Evolutionary conservation across 768 basidiomycete species (phyloP).

Genomic region (Pleurotus tuber-regium): DNA sequence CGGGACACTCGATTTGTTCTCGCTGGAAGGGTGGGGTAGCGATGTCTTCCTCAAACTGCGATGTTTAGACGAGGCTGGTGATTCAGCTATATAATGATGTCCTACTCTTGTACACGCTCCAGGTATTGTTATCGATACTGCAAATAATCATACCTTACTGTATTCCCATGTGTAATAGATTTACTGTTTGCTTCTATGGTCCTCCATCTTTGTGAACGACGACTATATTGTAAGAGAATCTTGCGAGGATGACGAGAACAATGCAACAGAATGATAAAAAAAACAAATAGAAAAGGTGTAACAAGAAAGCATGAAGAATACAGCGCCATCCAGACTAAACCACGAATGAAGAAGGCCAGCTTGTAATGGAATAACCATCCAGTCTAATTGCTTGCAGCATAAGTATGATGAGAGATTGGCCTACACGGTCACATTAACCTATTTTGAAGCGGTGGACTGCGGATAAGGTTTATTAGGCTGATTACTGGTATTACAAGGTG

Average conservation of each 20-base stretch:
- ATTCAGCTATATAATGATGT: constrained; percentile 33
- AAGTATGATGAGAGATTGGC: no score
- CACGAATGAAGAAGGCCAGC: constrained; percentile 35
- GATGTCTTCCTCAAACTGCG: constrained; percentile 51
- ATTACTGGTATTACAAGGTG: background rate
- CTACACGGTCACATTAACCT: constrained; percentile 19
- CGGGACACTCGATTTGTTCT: constrained; percentile 77
- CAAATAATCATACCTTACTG: constrained; percentile 8
- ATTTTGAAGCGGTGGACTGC: constrained; percentile 43
- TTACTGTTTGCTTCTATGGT: background rate
- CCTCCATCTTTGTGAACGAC: background rate
- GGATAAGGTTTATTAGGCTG: constrained; percentile 13
- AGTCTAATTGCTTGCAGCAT: constrained; percentile 8
- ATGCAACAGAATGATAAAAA: constrained; percentile 29
- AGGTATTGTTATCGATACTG: background rate
- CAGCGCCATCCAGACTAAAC: constrained; percentile 3
- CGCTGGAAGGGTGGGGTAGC: constrained; percentile 80
- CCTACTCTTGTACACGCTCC: background rate
- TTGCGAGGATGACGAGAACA: constrained; percentile 36
- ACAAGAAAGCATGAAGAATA: constrained; percentile 10
- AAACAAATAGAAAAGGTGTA: constrained; percentile 29
- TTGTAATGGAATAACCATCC: constrained; percentile 20
- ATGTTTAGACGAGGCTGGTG: constrained; percentile 48
- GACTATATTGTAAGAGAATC: constrained; percentile 13
- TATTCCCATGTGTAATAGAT: background rate